These are phyloP conservation scores for Citrullus mucosospermus DNA, from an alignment of 306 rosid species.

Conservation along the genomic window DNA sequence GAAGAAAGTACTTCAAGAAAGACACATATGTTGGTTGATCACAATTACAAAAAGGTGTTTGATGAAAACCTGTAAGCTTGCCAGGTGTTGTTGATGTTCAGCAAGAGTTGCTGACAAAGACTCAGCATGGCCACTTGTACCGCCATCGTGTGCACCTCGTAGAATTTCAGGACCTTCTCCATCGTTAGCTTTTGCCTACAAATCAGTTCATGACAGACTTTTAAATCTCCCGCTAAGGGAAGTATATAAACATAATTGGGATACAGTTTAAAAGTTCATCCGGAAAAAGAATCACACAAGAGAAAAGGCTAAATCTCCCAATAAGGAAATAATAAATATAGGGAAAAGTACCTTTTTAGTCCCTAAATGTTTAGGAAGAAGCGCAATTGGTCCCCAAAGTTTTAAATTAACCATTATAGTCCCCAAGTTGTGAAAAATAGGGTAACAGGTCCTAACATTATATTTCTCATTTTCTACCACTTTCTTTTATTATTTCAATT, in stretches of 20 bases:
- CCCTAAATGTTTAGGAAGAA: too few species aligned
- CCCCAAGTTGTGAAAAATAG: too few species aligned
- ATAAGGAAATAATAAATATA: neutral
- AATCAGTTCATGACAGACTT: conserved; percentile 1
- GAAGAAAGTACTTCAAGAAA: neutral
- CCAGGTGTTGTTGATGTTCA: conserved; percentile 97
- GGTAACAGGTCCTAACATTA: too few species aligned
- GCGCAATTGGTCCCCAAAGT: too few species aligned
- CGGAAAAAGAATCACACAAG: neutral
- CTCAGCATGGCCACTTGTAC: conserved; percentile 81
- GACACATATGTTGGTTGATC: neutral
- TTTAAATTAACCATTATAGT: too few species aligned
- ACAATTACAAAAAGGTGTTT: neutral
- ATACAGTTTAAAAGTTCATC: neutral
- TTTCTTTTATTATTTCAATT: too few species aligned
- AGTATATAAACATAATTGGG: too few species aligned
- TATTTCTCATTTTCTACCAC: too few species aligned
- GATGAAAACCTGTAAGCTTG: conserved; percentile 86
- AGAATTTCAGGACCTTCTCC: conserved; percentile 98
- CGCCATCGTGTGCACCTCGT: conserved; percentile 59
- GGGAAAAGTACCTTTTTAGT: too few species aligned
- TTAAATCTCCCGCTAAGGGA: neutral
- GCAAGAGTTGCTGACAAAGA: conserved; percentile 88
- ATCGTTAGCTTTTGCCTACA: conserved; percentile 89
- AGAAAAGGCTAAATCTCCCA: neutral